Percentiles rank a stretch among this genome's conserved stretches.
Conservation (phyloP, 2,329 filamentous ascomycete genomes). For the Domatiomyces globalis region DNA sequence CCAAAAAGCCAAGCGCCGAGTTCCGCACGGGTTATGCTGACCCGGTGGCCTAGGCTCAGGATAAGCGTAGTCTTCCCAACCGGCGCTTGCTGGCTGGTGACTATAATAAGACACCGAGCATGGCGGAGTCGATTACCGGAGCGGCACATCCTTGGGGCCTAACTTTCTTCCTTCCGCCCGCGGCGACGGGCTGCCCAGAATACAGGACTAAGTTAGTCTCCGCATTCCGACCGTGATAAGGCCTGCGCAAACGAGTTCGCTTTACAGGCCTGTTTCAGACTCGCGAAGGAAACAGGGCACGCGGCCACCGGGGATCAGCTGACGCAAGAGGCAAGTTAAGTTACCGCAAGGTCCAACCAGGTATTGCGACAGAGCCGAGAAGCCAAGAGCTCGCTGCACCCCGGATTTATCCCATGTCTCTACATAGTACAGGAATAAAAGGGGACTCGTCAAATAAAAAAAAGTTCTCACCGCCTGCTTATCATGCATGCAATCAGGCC, state of each 20-base stretch:
- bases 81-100: no score
- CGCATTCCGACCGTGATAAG: neutral
- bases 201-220: no score
- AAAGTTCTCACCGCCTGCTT: neutral
- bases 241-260: neutral
- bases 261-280: neutral
- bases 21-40: no score
- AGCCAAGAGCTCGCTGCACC: neutral
- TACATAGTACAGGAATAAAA: neutral
- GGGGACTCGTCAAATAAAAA: neutral
- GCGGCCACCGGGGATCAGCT: neutral
- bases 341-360: neutral
- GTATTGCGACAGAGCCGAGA: neutral
- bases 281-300: neutral
- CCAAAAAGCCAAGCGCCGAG: no score
- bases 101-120: no score
- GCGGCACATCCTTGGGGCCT: no score
- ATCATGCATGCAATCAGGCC: neutral
- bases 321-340: neutral
- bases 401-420: neutral
- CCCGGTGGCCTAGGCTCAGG: no score
- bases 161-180: no score
- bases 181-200: no score
- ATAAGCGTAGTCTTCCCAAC: no score
- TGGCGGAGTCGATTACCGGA: no score